Evolutionary conservation across 257 asterid species (phyloP).

Genomic region (Henckelia pumila): DNA sequence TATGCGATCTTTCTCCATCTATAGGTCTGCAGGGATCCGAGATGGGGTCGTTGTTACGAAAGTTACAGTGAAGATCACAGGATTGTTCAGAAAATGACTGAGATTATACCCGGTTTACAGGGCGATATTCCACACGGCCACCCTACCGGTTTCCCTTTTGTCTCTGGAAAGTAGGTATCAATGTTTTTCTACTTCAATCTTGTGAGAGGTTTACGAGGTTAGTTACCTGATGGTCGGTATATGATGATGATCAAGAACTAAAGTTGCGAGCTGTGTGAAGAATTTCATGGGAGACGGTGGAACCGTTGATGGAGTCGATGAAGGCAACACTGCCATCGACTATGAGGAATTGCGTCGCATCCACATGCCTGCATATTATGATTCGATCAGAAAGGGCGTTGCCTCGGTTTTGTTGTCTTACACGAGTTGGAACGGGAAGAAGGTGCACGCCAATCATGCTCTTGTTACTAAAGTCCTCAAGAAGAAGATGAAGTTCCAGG

Average conservation of each 20-base stretch:
- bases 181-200: not conserved
- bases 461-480: slow-evolving; percentile 11
- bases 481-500: not conserved
- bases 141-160: slow-evolving; percentile 11
- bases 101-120: slow-evolving; percentile 22
- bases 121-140: slow-evolving; percentile 6
- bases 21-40: slow-evolving; percentile 23
- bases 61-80: slow-evolving; percentile 11
- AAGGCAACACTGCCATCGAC: not conserved
- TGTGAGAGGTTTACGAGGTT: too few relatives aligned
- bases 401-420: not conserved
- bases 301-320: not conserved
- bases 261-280: slow-evolving; percentile 1
- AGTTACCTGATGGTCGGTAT: too few relatives aligned
- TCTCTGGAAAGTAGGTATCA: slow-evolving; percentile 11
- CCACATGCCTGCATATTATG: slow-evolving; percentile 5
- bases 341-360: not conserved
- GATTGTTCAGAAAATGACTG: slow-evolving; percentile 21
- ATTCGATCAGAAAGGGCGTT: not conserved
- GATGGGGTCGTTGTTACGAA: slow-evolving; percentile 26
- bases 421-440: slow-evolving; percentile 11
- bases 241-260: too few relatives aligned
- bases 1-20: too few relatives aligned
- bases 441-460: not conserved
- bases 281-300: not conserved